These are phyloP conservation scores for Potentilla sterilis DNA, from an alignment of 306 rosid genomes.

Conservation along the genomic window DNA sequence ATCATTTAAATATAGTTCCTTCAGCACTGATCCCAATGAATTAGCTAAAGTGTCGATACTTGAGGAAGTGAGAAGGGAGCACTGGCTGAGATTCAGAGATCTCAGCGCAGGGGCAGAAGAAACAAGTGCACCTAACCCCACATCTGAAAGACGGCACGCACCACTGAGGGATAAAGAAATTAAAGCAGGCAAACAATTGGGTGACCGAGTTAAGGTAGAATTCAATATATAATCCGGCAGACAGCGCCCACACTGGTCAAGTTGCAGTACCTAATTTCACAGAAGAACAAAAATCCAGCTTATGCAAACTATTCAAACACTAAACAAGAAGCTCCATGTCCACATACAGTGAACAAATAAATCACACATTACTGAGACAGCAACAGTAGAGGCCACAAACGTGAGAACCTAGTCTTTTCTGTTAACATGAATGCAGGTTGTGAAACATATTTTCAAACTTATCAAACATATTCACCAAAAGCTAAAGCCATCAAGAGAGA, in stretches of 20 bases:
- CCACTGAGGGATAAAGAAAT: slow-evolving; percentile 67
- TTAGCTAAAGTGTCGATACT: slow-evolving; percentile 50
- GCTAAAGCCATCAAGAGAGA: neutral
- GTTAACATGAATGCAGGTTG: neutral
- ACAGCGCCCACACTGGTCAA: slow-evolving; percentile 81
- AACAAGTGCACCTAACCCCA: slow-evolving; percentile 52
- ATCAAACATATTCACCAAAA: neutral
- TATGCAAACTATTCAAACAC: neutral
- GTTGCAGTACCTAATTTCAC: slow-evolving; percentile 71
- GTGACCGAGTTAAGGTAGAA: slow-evolving; percentile 44
- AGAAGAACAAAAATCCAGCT: slow-evolving; percentile 24
- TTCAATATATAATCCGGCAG: slow-evolving; percentile 50
- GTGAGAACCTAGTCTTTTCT: neutral
- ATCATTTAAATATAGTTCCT: slow-evolving; percentile 71
- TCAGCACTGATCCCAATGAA: slow-evolving; percentile 59
- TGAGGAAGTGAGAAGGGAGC: slow-evolving; percentile 69
- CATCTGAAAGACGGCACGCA: slow-evolving; percentile 77
- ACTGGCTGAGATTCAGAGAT: slow-evolving; percentile 80
- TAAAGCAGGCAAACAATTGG: slow-evolving; percentile 49
- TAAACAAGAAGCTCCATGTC: slow-evolving; percentile 9
- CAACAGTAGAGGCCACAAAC: neutral
- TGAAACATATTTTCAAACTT: neutral
- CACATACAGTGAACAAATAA: neutral
- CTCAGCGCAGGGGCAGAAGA: slow-evolving; percentile 64
- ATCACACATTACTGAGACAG: neutral